These are phyloP conservation scores for Fragaria nilgerrensis DNA, from an alignment of 306 rosid genomes.

Conservation along the genomic window DNA sequence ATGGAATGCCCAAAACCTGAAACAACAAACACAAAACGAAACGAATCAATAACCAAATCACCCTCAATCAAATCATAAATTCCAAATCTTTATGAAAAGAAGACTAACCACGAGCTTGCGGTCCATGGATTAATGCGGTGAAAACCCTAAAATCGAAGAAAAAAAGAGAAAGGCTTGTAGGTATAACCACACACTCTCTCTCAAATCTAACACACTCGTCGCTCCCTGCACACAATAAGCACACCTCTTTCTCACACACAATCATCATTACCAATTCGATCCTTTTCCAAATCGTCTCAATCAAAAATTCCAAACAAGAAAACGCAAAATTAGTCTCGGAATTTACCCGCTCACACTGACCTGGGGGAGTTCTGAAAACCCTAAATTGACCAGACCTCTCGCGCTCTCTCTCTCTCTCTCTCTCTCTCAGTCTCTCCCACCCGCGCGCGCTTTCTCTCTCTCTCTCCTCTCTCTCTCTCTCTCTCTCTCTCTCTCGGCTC, in stretches of 20 bases:
- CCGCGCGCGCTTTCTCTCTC: background rate
- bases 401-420: background rate
- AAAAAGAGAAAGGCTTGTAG: constrained; percentile 41
- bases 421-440: background rate
- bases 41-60: background rate
- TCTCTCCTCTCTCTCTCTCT: background rate
- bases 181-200: constrained; percentile 70
- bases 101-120: constrained; percentile 90
- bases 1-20: constrained; percentile 76
- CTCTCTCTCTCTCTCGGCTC: background rate
- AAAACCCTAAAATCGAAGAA: constrained; percentile 38
- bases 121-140: constrained; percentile 49
- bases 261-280: constrained; percentile 39
- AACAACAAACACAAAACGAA: constrained; percentile 4
- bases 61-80: background rate
- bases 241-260: constrained; percentile 92
- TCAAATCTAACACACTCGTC: constrained; percentile 85
- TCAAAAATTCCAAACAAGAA: constrained; percentile 30
- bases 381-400: constrained; percentile 38
- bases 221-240: constrained; percentile 87
- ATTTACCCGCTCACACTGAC: constrained; percentile 39
- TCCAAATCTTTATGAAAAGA: background rate
- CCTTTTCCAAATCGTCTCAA: constrained; percentile 4
- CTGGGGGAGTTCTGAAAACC: constrained; percentile 1
- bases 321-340: constrained; percentile 21